Evolutionary conservation across 2,329 filamentous ascomycete species (phyloP), one percentile per base, ranked within the genome.

Genomic region (Pseudogymnoascus destructans): DNA sequence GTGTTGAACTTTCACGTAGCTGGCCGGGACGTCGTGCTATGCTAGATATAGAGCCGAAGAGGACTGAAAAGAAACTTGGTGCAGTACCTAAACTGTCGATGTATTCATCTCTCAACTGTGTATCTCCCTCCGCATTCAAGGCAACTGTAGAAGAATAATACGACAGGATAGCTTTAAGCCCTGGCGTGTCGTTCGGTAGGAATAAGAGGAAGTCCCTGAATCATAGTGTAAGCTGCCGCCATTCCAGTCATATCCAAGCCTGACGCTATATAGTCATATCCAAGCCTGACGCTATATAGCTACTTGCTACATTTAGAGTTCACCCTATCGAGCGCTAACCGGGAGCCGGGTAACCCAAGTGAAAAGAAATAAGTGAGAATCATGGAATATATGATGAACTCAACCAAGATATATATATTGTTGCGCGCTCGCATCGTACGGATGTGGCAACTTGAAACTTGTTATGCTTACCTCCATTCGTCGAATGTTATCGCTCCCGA

Each of bases 51-150:
- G 85, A 85, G 74, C 86, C 86, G 77, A 91, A 87, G 67, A 90
- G 77, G 74, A 80, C 77, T 72, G 81, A 78, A 72, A 85, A 75
- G 80, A 90, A 79, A 73, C 74, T 75, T 69, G 73, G 68, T 71
- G 78, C 79, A 82, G 79, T 96, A 95, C 92, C 92, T 91, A 95
- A 78, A 75, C 91, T 88, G 79, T 95, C 82, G 69, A 95, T 81
- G 70, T 85, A 86, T 71, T 95, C 89, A 75, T 95, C 91, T 75
- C 85, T 89, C 67, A 97, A 85, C 67, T 88, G 79, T 65, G 93
- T 93, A 75, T 97, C 93, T 71, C 93, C 93, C 78, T 98, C 93
- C 61, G 89, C 79, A 68, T 89, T 95, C 70, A 98, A 78, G 72
- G 87, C 90, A 69, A 95, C 84, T 65, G 92, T 88, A 55, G 89